Evolutionary conservation across 352 stramenopile species (phyloP), one percentile per base, ranked within the genome.

Genomic region (Halophytophthora polymorphica): DNA sequence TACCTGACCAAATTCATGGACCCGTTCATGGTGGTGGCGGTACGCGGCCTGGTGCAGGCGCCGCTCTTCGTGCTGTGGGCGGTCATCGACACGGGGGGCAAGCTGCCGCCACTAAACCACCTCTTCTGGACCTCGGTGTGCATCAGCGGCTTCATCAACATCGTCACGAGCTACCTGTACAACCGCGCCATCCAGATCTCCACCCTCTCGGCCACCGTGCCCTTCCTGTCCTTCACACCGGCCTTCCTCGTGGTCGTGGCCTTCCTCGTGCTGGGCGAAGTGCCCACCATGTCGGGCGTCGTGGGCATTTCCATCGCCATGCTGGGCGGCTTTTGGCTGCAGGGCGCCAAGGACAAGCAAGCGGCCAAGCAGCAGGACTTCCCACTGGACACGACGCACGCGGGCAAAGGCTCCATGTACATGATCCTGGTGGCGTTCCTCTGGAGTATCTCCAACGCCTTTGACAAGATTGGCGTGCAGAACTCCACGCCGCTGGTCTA

Each of bases 161-260:
- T 91, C 56, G 68, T 73, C 58, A 88, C 81, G 7, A 91, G 81
- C 61, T 91, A 91, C 61, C 51, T 91, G 61, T 91, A 91, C 68
- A 89, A 88, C 50, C 78, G 81, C 35, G 78, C 67, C 17, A 88
- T 91, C 53, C 81, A 91, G 71, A 90, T 91, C 72, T 91, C 81
- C 21, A 88, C 78, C 23, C 61, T 91, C 5, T 86, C 81, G 12
- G 78, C 75, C 5, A 91, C 81, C 0, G 66, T 91, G n/a, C 81
- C 78, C 11, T 91, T 88, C 55, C 53, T 91, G 42, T 91, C 81
- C 13, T 88, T 91, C 55, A 91, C 81, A 5, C 78, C 81, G 4
- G 81, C 78, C 15, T 91, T 91, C 44, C 50, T 91, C 3, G 69
- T 91, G 15, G 53, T 90, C 50, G 78, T 91, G 7, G 81, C 76